Conservation (phyloP, 2,329 filamentous ascomycete genomes). For the Fusarium duplospermum region DNA sequence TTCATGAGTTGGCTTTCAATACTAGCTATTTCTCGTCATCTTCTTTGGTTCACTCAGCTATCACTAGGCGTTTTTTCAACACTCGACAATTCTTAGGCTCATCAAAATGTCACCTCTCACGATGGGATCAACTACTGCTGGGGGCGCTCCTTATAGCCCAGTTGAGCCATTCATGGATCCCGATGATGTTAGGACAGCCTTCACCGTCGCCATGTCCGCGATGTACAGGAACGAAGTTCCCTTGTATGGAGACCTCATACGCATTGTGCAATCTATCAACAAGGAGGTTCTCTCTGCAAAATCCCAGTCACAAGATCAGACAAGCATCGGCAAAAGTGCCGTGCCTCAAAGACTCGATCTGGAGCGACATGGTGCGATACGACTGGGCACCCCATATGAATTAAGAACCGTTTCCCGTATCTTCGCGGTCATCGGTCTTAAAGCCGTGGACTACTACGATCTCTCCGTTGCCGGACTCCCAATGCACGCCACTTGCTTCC, state of each 20-base stretch:
- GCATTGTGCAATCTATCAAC: slow-evolving; percentile 46
- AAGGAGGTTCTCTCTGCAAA: background rate
- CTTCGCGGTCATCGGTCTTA: slow-evolving; percentile 60
- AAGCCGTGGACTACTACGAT: slow-evolving; percentile 65
- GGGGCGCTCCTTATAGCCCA: background rate
- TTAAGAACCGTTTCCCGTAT: slow-evolving; percentile 56
- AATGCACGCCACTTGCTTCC: slow-evolving; percentile 64
- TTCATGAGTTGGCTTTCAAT: background rate
- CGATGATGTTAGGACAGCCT: slow-evolving; percentile 41
- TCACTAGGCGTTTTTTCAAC: background rate
- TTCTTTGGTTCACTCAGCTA: background rate
- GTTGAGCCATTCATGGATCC: slow-evolving; percentile 15
- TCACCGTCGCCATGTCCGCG: slow-evolving; percentile 48
- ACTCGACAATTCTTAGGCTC: background rate
- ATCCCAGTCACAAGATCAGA: background rate
- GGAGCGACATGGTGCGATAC: slow-evolving; percentile 60
- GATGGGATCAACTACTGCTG: background rate
- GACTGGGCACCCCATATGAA: slow-evolving; percentile 59
- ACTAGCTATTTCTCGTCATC: background rate
- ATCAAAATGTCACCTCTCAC: slow-evolving; percentile 5
- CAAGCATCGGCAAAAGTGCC: background rate
- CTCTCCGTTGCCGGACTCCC: slow-evolving; percentile 59
- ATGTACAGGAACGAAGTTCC: slow-evolving; percentile 53
- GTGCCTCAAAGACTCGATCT: slow-evolving; percentile 31
- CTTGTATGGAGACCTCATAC: slow-evolving; percentile 48